Conservation (phyloP, 2,329 filamentous ascomycete species). For the Teratosphaeria epicoccoides region DNA sequence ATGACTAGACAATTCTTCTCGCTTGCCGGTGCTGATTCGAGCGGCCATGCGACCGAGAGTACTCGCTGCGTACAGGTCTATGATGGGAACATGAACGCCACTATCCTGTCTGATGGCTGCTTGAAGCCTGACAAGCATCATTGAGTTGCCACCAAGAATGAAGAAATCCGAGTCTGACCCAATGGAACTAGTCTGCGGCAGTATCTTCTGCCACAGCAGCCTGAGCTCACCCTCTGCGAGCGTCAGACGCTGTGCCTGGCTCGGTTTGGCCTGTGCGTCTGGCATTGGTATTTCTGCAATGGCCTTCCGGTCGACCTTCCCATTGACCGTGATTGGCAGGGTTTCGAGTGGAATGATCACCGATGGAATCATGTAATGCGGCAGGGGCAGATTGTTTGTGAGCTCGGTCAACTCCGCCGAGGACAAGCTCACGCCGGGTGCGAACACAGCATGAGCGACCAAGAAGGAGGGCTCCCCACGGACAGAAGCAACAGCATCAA, state of each 20-base stretch:
- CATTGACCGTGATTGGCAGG: background rate
- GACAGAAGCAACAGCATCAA: background rate
- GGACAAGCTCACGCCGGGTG: background rate
- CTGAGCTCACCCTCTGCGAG: background rate
- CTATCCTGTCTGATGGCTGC: background rate
- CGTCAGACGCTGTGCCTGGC: too few species aligned
- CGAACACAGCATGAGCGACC: background rate
- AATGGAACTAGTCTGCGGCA: too few species aligned
- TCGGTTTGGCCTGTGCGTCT: background rate
- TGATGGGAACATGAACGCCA: background rate
- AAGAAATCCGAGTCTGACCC: background rate
- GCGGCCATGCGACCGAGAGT: background rate
- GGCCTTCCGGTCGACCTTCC: background rate
- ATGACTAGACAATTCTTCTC: background rate
- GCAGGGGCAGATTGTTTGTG: background rate
- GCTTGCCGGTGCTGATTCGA: too few species aligned
- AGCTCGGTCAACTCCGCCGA: background rate
- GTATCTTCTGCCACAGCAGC: background rate
- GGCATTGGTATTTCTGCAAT: background rate
- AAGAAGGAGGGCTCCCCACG: background rate
- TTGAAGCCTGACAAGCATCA: background rate
- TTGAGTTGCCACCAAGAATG: background rate
- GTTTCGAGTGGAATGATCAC: background rate
- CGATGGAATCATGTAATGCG: background rate
- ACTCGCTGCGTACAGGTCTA: background rate